Percentiles rank a stretch among this genome's conserved stretches.
Evolutionary conservation across 140 eudicot genomes (phyloP).

Genomic region (Bidens hawaiensis): DNA sequence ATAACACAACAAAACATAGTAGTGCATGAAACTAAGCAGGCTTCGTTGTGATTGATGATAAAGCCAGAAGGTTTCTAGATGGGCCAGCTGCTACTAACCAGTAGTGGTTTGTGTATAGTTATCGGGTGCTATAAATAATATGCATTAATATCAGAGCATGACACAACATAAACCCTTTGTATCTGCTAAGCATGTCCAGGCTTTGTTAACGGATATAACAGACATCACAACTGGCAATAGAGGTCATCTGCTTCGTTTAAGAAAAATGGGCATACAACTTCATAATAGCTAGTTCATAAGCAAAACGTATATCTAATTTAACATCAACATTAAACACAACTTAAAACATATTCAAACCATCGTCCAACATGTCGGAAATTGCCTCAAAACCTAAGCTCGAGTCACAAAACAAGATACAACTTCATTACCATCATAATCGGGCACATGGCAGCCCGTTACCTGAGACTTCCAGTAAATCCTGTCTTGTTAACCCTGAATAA

Average conservation of each 20-base stretch:
- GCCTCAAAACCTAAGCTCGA: conserved; percentile 5
- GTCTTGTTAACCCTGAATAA: not conserved
- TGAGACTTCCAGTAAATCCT: not conserved
- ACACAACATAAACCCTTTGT: not conserved
- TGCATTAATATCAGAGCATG: not conserved
- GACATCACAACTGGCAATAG: not conserved
- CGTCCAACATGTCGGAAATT: not conserved
- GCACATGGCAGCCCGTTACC: conserved; percentile 3
- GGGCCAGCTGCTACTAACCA: not conserved
- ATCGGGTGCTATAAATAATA: not conserved
- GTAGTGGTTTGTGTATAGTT: not conserved
- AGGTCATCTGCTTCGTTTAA: not conserved
- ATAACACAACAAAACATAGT: too few species aligned
- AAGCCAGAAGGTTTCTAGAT: not conserved
- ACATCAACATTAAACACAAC: not conserved
- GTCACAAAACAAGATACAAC: not conserved
- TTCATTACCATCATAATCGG: not conserved
- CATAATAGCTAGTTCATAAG: conserved; percentile 5
- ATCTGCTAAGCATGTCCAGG: not conserved
- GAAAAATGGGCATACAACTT: conserved; percentile 11
- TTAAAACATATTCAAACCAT: not conserved
- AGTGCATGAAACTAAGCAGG: not conserved
- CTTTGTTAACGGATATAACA: not conserved
- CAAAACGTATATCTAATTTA: conserved; percentile 1
- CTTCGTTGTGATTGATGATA: not conserved